These are phyloP conservation scores for Globisporangium mamillatum DNA, from an alignment of 352 stramenopile species.

Conservation along the genomic window DNA sequence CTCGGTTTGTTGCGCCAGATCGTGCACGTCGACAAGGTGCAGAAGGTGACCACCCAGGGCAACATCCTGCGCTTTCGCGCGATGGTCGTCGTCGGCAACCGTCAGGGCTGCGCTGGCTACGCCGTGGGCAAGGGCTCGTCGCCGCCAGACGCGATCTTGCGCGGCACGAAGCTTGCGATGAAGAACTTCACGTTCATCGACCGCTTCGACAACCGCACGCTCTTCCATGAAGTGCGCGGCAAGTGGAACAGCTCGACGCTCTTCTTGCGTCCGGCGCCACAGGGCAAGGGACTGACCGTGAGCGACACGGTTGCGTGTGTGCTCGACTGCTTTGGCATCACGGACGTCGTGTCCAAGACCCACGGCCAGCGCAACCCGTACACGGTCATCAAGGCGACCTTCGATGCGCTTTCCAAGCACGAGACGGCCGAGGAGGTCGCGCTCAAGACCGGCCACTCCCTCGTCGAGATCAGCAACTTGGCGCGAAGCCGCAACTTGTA, in stretches of 20 bases:
- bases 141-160: conserved; percentile 84
- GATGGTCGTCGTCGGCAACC: conserved; percentile 93
- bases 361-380: conserved; percentile 94
- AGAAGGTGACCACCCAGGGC: conserved; percentile 90
- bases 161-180: conserved; percentile 88
- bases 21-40: conserved; percentile 80
- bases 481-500: conserved; percentile 73
- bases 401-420: conserved; percentile 93
- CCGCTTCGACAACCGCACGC: conserved; percentile 88
- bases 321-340: conserved; percentile 91
- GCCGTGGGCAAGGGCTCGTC: conserved; percentile 90
- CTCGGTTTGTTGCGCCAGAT: conserved; percentile 77
- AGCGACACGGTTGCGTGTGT: conserved; percentile 82
- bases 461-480: conserved; percentile 78
- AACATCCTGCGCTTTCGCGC: conserved; percentile 92
- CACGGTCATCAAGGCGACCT: conserved; percentile 94
- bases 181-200: conserved; percentile 95
- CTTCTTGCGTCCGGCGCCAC: conserved; percentile 75
- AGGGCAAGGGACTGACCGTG: conserved; percentile 71
- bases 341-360: conserved; percentile 90
- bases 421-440: conserved; percentile 93
- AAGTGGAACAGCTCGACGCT: conserved; percentile 96
- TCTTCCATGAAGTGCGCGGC: conserved; percentile 91
- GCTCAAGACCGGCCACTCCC: conserved; percentile 88
- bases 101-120: conserved; percentile 91